Evolutionary conservation across 2,329 filamentous ascomycete species (phyloP).

Genomic region (Elsinoe ampelina): DNA sequence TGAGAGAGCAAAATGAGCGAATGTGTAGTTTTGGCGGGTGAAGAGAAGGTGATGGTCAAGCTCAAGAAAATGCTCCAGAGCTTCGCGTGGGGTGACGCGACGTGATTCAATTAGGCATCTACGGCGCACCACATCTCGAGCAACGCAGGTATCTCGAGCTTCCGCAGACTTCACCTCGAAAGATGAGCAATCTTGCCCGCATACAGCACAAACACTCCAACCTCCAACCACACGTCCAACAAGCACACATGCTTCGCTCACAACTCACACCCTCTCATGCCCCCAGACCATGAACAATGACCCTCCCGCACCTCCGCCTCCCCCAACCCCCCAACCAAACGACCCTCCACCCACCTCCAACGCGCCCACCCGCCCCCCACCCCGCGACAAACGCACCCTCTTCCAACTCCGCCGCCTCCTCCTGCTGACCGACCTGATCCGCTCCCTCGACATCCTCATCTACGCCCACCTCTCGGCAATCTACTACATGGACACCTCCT

Average conservation of each 20-base stretch:
- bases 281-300: conserved; percentile 2
- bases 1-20: background rate
- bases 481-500: conserved; percentile 57
- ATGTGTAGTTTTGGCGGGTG: background rate
- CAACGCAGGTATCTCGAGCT: background rate
- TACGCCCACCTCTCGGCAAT: conserved; percentile 53
- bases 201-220: too few species aligned
- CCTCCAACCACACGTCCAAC: background rate
- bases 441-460: conserved; percentile 49
- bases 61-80: background rate
- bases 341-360: background rate
- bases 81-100: conserved; percentile 10
- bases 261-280: background rate
- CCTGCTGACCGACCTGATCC: conserved; percentile 47
- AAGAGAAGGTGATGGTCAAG: background rate
- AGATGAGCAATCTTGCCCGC: background rate
- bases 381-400: conserved; percentile 22
- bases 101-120: conserved; percentile 6
- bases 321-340: background rate
- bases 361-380: background rate
- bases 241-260: background rate
- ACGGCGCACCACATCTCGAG: background rate
- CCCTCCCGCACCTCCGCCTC: background rate
- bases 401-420: conserved; percentile 35
- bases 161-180: background rate